Evolutionary conservation across 257 asterid species (phyloP).

Genomic region (Solanum chilense): DNA sequence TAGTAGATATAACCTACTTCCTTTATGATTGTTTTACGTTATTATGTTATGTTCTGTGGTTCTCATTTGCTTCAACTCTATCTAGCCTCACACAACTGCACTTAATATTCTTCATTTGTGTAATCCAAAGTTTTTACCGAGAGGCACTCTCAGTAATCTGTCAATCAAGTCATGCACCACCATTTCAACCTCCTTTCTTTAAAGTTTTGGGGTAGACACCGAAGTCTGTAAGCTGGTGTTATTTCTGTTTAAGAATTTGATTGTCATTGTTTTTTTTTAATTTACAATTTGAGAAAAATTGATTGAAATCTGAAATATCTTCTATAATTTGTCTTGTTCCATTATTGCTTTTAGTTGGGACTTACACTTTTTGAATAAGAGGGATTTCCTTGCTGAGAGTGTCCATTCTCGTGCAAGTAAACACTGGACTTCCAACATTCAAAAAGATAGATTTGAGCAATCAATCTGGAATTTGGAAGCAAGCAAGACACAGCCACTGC

Average conservation of each 20-base stretch:
- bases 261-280: not conserved
- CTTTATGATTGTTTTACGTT: not conserved
- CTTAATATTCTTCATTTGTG: not conserved
- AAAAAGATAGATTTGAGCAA: not conserved
- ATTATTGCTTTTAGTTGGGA: not conserved
- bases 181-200: not conserved
- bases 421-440: not conserved
- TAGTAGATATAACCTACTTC: not conserved
- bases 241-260: not conserved
- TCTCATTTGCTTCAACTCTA: not conserved
- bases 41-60: not conserved
- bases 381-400: not conserved
- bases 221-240: not conserved
- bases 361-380: not conserved
- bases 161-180: not conserved
- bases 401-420: not conserved
- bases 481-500: not conserved
- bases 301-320: not conserved
- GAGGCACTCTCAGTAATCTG: not conserved
- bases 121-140: not conserved
- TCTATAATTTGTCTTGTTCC: not conserved
- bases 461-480: not conserved
- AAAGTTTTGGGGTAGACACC: not conserved
- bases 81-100: not conserved
- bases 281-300: not conserved